A percentile compares a stretch with the other conserved stretches of the same genome.
Conservation (phyloP, 495 filamentous ascomycete genomes). For the Aspergillus egyptiacus region DNA sequence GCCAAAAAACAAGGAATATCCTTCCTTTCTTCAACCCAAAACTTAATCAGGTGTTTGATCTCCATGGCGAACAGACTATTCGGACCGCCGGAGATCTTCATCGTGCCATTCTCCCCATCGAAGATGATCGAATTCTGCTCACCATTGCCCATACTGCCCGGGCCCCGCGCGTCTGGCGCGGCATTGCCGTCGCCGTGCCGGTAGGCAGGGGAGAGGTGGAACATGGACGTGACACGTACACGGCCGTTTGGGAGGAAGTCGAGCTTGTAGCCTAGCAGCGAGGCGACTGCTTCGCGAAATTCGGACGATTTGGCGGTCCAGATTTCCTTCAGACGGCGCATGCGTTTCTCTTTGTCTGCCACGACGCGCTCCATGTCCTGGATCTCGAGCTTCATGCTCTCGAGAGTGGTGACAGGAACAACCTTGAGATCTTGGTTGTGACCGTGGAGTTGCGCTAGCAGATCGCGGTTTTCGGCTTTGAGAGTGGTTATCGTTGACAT, state of each 20-base stretch:
- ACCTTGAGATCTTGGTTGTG: slow-evolving; percentile 39
- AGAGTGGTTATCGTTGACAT: slow-evolving; percentile 67
- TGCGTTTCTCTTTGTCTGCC: slow-evolving; percentile 79
- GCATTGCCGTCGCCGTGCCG: slow-evolving; percentile 51
- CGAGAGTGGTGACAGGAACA: slow-evolving; percentile 71
- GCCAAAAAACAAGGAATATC: slow-evolving; percentile 91
- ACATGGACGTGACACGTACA: slow-evolving; percentile 76
- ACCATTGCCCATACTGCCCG: slow-evolving; percentile 54
- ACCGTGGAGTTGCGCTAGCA: slow-evolving; percentile 69
- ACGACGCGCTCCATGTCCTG: slow-evolving; percentile 63
- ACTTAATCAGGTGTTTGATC: slow-evolving; percentile 76
- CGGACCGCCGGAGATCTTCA: slow-evolving; percentile 92
- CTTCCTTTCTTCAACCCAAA: slow-evolving; percentile 88
- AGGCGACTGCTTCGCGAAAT: slow-evolving; percentile 88
- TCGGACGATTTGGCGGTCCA: slow-evolving; percentile 83
- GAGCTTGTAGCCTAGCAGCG: slow-evolving; percentile 83
- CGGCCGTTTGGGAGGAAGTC: slow-evolving; percentile 91
- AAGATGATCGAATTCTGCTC: slow-evolving; percentile 82
- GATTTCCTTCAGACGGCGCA: slow-evolving; percentile 79
- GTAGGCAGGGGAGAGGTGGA: slow-evolving; percentile 55
- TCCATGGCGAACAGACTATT: slow-evolving; percentile 77
- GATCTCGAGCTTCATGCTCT: slow-evolving; percentile 65
- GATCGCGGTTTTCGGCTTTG: slow-evolving; percentile 74
- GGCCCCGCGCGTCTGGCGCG: slow-evolving; percentile 34
- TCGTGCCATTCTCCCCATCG: slow-evolving; percentile 91